Conservation (phyloP, 1,284 basidiomycete species). For the Anthracocystis setariae region DNA sequence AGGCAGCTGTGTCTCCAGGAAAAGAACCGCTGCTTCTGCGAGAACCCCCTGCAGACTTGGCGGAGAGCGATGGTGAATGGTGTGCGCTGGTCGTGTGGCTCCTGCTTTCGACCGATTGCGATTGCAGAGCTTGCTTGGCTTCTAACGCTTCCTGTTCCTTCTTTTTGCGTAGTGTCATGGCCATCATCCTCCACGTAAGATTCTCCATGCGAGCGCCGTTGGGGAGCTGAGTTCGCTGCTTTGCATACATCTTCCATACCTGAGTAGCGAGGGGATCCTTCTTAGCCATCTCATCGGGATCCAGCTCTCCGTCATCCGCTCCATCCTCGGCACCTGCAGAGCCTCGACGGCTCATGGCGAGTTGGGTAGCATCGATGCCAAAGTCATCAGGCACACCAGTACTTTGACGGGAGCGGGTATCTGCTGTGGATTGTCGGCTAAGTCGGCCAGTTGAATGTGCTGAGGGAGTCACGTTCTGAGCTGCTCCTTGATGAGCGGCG, state of each 20-base stretch:
- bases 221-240: conserved; percentile 84
- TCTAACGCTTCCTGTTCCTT: conserved; percentile 67
- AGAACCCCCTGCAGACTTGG: conserved; percentile 28
- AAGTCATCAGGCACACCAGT: conserved; percentile 28
- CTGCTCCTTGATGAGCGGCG: conserved; percentile 1
- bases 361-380: conserved; percentile 10
- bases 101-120: conserved; percentile 26
- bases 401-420: conserved; percentile 31
- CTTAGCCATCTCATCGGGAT: conserved; percentile 68
- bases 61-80: conserved; percentile 36
- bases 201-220: conserved; percentile 97
- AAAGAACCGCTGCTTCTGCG: conserved; percentile 51
- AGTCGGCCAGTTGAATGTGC: too few species aligned
- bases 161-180: conserved; percentile 87
- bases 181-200: conserved; percentile 98
- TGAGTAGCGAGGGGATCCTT: conserved; percentile 91
- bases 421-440: conserved; percentile 18
- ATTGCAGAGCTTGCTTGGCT: conserved; percentile 28
- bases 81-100: conserved; percentile 41
- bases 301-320: conserved; percentile 40
- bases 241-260: conserved; percentile 95
- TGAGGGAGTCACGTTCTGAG: too few species aligned
- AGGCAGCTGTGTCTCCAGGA: conserved; percentile 13
- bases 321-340: conserved; percentile 51
- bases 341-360: conserved; percentile 50